A percentile compares a stretch with the other conserved stretches of the same genome.
Evolutionary conservation across 805 yeast species (phyloP).

Genomic region (Ogataea ganodermae): DNA sequence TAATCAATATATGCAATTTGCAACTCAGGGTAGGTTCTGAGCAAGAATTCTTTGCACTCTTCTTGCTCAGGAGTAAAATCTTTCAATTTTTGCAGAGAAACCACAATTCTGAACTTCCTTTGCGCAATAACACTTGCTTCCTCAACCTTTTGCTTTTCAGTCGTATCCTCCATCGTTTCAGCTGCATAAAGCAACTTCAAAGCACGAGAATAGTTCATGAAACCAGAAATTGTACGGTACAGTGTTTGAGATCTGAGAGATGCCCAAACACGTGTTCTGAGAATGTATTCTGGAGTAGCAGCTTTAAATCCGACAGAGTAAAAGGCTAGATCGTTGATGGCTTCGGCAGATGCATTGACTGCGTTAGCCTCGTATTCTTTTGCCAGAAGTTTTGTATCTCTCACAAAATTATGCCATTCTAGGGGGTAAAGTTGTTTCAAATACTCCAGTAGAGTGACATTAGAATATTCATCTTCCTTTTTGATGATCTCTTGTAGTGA

Average conservation of each 20-base stretch:
- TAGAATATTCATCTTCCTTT: slow-evolving; percentile 64
- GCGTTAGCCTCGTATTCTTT: slow-evolving; percentile 39
- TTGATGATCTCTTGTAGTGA: slow-evolving; percentile 77
- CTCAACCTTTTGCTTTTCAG: slow-evolving; percentile 42
- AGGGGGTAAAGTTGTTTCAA: slow-evolving; percentile 56
- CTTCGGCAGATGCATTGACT: slow-evolving; percentile 17
- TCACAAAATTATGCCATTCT: slow-evolving; percentile 59
- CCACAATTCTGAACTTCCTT: slow-evolving; percentile 64
- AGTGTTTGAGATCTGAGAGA: slow-evolving; percentile 80
- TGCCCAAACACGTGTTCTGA: slow-evolving; percentile 84
- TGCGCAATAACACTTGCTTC: slow-evolving; percentile 56
- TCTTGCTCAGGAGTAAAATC: slow-evolving; percentile 57
- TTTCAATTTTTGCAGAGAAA: slow-evolving; percentile 62
- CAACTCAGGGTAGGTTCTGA: slow-evolving; percentile 67
- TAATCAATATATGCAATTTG: slow-evolving; percentile 65
- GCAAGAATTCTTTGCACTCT: slow-evolving; percentile 57
- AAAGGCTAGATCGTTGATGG: slow-evolving; percentile 59
- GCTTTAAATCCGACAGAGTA: slow-evolving; percentile 70
- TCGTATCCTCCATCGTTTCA: slow-evolving; percentile 43
- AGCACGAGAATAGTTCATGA: slow-evolving; percentile 75
- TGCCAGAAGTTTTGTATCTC: slow-evolving; percentile 55
- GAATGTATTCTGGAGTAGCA: slow-evolving; percentile 60
- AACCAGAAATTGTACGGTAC: slow-evolving; percentile 80
- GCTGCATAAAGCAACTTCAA: slow-evolving; percentile 63
- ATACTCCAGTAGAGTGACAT: slow-evolving; percentile 56